phyloP scores from a whole-genome alignment of 2,329 filamentous ascomycete species.

The Fusarium nematophilum region DNA sequence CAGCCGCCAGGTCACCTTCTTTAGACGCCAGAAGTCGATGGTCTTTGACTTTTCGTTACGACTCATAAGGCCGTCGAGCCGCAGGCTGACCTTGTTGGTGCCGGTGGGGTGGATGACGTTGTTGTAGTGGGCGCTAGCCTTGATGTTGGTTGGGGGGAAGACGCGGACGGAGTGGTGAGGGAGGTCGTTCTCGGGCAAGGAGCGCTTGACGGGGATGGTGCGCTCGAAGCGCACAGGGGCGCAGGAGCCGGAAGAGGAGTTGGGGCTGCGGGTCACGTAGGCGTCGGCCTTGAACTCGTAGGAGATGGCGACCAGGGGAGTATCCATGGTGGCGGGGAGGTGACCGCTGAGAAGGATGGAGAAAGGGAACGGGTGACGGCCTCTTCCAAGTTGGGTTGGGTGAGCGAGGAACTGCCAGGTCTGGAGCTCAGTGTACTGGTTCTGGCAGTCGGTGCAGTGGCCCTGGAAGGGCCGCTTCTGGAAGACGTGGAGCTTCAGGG shows the following conservation, averaged over 20 bases:
- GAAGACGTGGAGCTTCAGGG: conserved; percentile 74
- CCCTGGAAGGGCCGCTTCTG: conserved; percentile 85
- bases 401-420: conserved; percentile 80
- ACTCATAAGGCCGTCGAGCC: conserved; percentile 86
- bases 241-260: conserved; percentile 53
- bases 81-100: conserved; percentile 81
- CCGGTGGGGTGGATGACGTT: conserved; percentile 88
- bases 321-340: conserved; percentile 85
- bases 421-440: conserved; percentile 78
- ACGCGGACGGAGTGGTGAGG: conserved; percentile 93
- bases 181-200: conserved; percentile 76
- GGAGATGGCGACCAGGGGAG: conserved; percentile 76
- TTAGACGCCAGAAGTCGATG: conserved; percentile 84
- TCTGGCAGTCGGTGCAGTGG: conserved; percentile 82
- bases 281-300: conserved; percentile 82
- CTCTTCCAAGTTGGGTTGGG: conserved; percentile 62
- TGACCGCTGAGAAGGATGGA: conserved; percentile 87
- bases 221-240: conserved; percentile 71
- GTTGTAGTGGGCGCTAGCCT: conserved; percentile 83
- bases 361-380: conserved; percentile 84
- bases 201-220: conserved; percentile 80
- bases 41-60: conserved; percentile 75
- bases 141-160: conserved; percentile 96
- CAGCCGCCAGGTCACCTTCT: conserved; percentile 92
- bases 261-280: conserved; percentile 67